phyloP scores from a whole-genome alignment of 768 basidiomycete genomes.

The Boletus reticuloceps region DNA sequence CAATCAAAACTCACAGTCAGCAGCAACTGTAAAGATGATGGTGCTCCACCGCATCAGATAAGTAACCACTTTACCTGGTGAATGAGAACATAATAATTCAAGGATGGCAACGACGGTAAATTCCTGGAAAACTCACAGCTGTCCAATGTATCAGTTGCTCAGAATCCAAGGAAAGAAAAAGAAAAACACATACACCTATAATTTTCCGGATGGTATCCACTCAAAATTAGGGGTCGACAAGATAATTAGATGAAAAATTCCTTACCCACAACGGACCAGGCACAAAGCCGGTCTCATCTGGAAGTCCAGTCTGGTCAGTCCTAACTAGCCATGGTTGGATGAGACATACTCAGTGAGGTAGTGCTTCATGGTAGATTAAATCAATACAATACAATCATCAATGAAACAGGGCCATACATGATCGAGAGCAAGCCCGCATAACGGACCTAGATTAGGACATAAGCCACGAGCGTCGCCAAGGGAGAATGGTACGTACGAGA shows the following conservation, averaged over 20 bases:
- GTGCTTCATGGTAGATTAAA: background rate
- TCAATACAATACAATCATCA: background rate
- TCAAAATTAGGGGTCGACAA: background rate
- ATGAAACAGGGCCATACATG: background rate
- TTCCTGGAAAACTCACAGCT: background rate
- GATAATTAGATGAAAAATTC: background rate
- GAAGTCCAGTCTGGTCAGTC: background rate
- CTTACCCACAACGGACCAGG: slow-evolving; percentile 6
- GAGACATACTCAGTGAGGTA: background rate
- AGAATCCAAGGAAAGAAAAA: background rate
- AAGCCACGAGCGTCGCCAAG: no score
- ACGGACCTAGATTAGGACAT: slow-evolving; percentile 1
- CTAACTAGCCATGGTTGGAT: background rate
- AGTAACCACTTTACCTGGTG: background rate
- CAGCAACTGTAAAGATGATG: background rate
- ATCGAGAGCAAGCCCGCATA: slow-evolving; percentile 2
- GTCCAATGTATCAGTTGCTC: background rate
- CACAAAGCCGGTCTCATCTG: background rate
- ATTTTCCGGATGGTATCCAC: background rate
- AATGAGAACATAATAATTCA: background rate
- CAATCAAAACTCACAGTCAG: background rate
- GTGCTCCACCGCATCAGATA: background rate
- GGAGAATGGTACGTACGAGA: background rate
- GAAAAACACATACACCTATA: slow-evolving; percentile 3
- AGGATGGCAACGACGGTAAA: background rate